Percentiles rank a stretch among this genome's conserved stretches.
These are phyloP conservation scores for Cercospora sp. DNA, from an alignment of 2,329 filamentous ascomycete genomes.

Conservation along the genomic window DNA sequence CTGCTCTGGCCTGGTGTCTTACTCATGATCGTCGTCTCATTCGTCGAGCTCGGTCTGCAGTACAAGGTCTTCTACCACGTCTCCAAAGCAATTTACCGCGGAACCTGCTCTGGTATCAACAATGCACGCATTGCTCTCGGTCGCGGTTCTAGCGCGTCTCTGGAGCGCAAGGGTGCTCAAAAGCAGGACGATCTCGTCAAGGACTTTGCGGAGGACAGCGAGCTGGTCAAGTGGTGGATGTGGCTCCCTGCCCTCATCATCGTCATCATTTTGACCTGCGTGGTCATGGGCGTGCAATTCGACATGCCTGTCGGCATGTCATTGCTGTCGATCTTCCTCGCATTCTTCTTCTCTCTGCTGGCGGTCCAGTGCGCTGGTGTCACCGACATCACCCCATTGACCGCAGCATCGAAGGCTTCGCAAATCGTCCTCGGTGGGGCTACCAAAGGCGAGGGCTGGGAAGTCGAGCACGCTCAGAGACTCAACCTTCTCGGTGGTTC, in stretches of 20 bases:
- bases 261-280: constrained; percentile 51
- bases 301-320: constrained; percentile 59
- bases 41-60: constrained; percentile 42
- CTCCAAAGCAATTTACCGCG: constrained; percentile 53
- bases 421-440: constrained; percentile 68
- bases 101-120: constrained; percentile 48
- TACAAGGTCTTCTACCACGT: constrained; percentile 47
- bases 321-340: constrained; percentile 57
- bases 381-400: constrained; percentile 62
- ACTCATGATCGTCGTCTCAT: constrained; percentile 53
- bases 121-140: constrained; percentile 42
- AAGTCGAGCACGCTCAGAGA: constrained; percentile 55
- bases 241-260: constrained; percentile 52
- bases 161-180: constrained; percentile 45
- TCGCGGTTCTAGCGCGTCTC: constrained; percentile 44
- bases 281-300: constrained; percentile 55
- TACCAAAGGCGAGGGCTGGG: constrained; percentile 56
- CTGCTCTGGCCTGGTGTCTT: constrained; percentile 55
- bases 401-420: constrained; percentile 66
- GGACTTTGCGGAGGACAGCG: constrained; percentile 51
- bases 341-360: constrained; percentile 62
- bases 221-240: constrained; percentile 56
- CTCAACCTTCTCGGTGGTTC: constrained; percentile 66
- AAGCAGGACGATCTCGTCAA: constrained; percentile 48
- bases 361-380: constrained; percentile 59